Base-by-base conservation (phyloP, 2,329 filamentous ascomycete genomes). In the Hymenoscyphus fructigenus region DNA sequence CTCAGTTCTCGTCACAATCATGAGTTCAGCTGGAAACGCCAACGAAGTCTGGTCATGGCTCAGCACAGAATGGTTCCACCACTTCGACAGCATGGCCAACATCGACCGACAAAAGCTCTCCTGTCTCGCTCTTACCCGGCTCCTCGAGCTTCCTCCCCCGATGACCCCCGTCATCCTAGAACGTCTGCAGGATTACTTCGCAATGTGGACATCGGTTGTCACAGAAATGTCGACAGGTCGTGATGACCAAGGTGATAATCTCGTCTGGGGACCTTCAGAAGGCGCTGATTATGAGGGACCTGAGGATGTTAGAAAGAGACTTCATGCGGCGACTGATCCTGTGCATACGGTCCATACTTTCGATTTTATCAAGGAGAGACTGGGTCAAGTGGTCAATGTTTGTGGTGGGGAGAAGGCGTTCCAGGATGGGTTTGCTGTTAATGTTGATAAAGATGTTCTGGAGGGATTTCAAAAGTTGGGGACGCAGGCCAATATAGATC, bases 401-500 rank as follows among this genome's bases (percentile, higher is more conserved):
- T 81, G 81, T 3, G 91, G 91, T 1, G 90, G 90, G 0, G 84
- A 89, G 70, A 81, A 84, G 59, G 78, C 75, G 2, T 94, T 95
- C 75, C 83, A 88, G 74, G 82, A 85, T 63, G 82, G 88, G 60
- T 93, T 88, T 86, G 77, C 87, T 15, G 82, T 82, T n/a, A 91
- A 93, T 67, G 90, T 95, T 29, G 91, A 95, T 75, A 83, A 82
- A 70, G 88, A 93, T 65, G 84, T 93, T 17, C 71, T 94, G 67
- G 80, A 80, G 12, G 85, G 82, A n/a, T 94, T 93, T 74, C 78
- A 81, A 69, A 72, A 72, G 50, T 67, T 85, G 36, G 72, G 70
- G 1, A 69, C 59, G 28, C 61, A 58, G 36, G 41, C 20, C 0
- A 58, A 44, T 59, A 41, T 50, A 15, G 64, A 61, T 9, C 64